Evolutionary conservation across 140 eudicot genomes (phyloP), one percentile per base, ranked within the genome.

Genomic region (Oenanthe javanica): DNA sequence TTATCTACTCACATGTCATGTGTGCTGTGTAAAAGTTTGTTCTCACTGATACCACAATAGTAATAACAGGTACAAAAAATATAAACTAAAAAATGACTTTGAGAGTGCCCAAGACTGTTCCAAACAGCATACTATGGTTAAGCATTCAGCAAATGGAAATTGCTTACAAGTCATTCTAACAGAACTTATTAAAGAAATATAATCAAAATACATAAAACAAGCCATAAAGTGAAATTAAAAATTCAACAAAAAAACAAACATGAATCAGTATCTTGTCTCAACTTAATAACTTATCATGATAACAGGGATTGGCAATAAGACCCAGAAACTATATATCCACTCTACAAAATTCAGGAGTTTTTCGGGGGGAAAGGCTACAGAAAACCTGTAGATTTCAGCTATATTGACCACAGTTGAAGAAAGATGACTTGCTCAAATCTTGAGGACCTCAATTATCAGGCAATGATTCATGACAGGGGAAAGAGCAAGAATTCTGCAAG

Each of bases 371-470:
- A 61, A 59, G 54, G 74, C 71, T 69, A 45, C 69, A 46, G 13
- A 73, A 27, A 67, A 81, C 83, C 49, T 79, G 69, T 38, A 25
- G 70, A 45, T 47, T 16, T 83, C 77, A 76, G 82, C 66, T 79
- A 84, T 72, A 63, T 54, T 71, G 75, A 42, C 82, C 77, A 54
- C 11, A 59, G 82, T 81, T 81, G 75, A n/a, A 78, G 84, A 77
- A 77, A 83, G 45, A 57, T 77, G 81, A 50, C 77, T 82, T 70
- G 70, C 85, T 52, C 31, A 78, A 81, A 36, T 47, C 80, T 73
- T 55, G 73, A 76, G 84, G 86, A 87, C 86, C 88, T 77, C 88
- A 84, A 75, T 43, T 82, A 87, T 76, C 81, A 81, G 79, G 82
- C 84, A 81, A 87, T 74, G 77, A 84, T 79, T 72, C 86, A 87